Evolutionary conservation across 2,329 filamentous ascomycete genomes (phyloP), one percentile per base, ranked within the genome.

Genomic region (Aspergillus fumigatus): DNA sequence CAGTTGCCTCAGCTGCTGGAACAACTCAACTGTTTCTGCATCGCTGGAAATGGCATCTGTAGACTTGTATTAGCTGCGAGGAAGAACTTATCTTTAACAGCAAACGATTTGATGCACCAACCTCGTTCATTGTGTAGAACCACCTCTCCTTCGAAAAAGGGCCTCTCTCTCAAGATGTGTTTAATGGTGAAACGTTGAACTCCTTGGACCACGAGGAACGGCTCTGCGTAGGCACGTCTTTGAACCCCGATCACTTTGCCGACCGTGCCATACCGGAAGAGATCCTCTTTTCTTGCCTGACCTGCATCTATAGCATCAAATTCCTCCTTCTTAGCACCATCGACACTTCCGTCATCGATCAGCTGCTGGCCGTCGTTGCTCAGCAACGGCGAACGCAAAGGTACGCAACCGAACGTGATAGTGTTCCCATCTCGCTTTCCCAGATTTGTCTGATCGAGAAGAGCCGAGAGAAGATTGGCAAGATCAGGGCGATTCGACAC

Each of bases 151-250:
- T 96, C 92, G 64, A 96, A 92, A 70, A 89, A 96, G 2, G 92
- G 90, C 53, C 87, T 83, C 62, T 96, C 90, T 70, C 90, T 87
- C 40, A 84, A 82, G 50, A 94, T 75, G 67, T 85, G 87, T 52
- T 91, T 88, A 38, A 97, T 77, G 60, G 84, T 84, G 61, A 97
- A 87, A 43, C 94, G 84, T 61, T 87, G 82, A 19, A 90, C 81
- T 17, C 94, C 94, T 72, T 97, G 92, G 1, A 99, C 91, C 4
- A 96, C 82, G 52, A 99, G 75, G 56, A 87, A 87, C 67, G 96
- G 87, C 69, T 97, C 89, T 29, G 86, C 84, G 10, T 86, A 85
- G 49, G 86, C 85, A 55, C 86, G 83, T 27, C 89, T 89, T 72
- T 93, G 89, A 49, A 93, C 86, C 52, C 88, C 88, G 56, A 87